Conservation (phyloP, 78 protist genomes). For the Bodo saltans region DNA sequence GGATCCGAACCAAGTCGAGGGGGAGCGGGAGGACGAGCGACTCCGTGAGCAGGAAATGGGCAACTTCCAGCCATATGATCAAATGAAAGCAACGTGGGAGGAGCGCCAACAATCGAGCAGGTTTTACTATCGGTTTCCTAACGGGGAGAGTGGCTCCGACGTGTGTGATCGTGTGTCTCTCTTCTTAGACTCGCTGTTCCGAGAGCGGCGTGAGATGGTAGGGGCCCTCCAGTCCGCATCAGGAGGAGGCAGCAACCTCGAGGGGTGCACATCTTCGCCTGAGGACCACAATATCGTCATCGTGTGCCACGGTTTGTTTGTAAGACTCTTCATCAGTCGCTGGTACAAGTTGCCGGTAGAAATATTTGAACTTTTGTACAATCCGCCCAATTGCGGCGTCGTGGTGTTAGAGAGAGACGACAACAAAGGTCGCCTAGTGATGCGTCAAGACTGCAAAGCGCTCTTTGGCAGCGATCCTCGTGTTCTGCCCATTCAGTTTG, state of each 20-base stretch:
- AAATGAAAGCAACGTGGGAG: no score
- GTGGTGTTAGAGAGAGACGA: constrained; percentile 18
- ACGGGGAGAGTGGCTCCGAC: constrained; percentile 57
- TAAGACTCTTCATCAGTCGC: constrained; percentile 53
- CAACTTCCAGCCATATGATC: constrained; percentile 28
- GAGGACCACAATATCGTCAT: constrained; percentile 21
- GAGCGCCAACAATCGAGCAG: constrained; percentile 36
- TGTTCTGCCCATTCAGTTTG: no score
- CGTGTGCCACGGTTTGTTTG: constrained; percentile 51
- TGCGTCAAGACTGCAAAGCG: no score
- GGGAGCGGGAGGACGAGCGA: constrained; percentile 45
- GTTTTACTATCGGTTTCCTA: constrained; percentile 59
- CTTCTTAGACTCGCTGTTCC: constrained; percentile 36
- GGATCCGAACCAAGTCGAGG: not conserved
- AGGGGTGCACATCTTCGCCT: no score
- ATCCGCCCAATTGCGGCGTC: constrained; percentile 43
- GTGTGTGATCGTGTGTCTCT: constrained; percentile 46
- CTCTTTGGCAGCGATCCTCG: no score
- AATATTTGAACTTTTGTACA: no score
- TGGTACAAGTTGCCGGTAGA: constrained; percentile 42
- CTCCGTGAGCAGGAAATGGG: constrained; percentile 71
- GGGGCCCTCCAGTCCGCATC: no score
- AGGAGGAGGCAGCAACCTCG: no score
- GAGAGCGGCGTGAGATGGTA: not conserved
- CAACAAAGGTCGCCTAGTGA: no score